Evolutionary conservation across 2,329 filamentous ascomycete genomes (phyloP), one percentile per base, ranked within the genome.

Genomic region (Biscogniauxia marginata): DNA sequence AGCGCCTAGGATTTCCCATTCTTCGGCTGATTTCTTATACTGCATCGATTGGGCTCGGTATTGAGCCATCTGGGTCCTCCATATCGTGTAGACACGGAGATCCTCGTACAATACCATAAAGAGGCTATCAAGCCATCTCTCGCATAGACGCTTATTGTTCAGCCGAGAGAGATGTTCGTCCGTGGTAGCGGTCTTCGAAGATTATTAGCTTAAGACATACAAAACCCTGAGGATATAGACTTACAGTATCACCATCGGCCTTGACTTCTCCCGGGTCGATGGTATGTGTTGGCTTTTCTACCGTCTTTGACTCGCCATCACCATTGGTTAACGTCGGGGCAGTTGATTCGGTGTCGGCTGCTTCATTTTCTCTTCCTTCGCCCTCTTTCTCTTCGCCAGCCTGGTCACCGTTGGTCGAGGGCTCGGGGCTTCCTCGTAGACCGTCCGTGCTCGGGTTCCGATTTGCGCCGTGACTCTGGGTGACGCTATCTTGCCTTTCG

Each of bases 51-150:
- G 93, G 53, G 93, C 91, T 20, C 91, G 88, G 71, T 93, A 97
- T 72, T 98, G 93, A 0, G 92, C 90, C 85, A 98, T 95, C 73
- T 99, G 95, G 0, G 95, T 98, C 55, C 95, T 88, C 95, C 95
- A 99, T 73, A 99, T 99, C 11, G 95, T 99, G 79, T 99, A 99
- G 47, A 99, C 93, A 50, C 95, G 90, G 18, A 99, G 83, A 69
- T 99, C 95, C 73, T 99, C 95, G 72, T 99, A 99, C 2, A 99
- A 82, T 0, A 98, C 95, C 95, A 99, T 99, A 78, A 99, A 99
- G 20, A 99, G 82, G 67, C 96, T 98, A 74, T 99, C 95, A 2
- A 99, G 83, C 95, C 95, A 99, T 65, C 95, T 87, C 75, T 99
- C 95, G 69, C 95, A 99, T 1, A 99, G 84, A 0, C 95, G 88